Evolutionary conservation across 1,284 basidiomycete species (phyloP), one percentile per base, ranked within the genome.

Genomic region (Austroboletus rostrupii): DNA sequence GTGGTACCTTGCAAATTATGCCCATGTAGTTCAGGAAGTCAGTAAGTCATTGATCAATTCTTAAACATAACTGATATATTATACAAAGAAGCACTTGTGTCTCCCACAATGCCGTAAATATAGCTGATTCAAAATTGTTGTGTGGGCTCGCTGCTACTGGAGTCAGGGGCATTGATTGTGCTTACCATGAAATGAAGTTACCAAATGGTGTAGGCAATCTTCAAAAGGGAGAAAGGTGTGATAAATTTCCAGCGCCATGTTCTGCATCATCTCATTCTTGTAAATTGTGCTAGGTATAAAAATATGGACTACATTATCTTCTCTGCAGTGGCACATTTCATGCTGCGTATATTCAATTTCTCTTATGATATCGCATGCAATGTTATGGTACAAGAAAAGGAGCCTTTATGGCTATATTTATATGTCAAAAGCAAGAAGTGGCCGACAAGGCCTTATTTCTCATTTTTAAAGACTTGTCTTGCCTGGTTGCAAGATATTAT

Each of bases 171-270:
- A 39, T 48, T 2, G 28, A 50, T 11, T 66, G 66, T 47, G 55
- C 60, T 3, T 40, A 54, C 0, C 63, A 66, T 40, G 44, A 57
- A 6, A 47, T 67, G 20, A 56, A 62, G 1, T 49, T 49, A 11
- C 48, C 49, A 1, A 55, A 49, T 29, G 57, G 57, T 0, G 54
- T 61, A 0, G 59, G 52, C 1, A 61, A 68, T 43, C 43, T 62
- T 8, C 64, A 66, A 41, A 54, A 56, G 13, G 63, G 67, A 1
- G 67, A 68, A 52, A 53, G 31, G 64, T 62, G 29, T 31, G 13
- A 31, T 31, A 31, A 31, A 31, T 31, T 13, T 8, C 29, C 29
- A 31, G 29, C 29, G 8, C 29, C 29, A 31, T 31, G 29, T 13
- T 31, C 29, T 31, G 29, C 13, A 13, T 13, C 13, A 13, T 31